phyloP scores from a whole-genome alignment of 2,329 filamentous ascomycete genomes.

The Geoglossum cookeanum region DNA sequence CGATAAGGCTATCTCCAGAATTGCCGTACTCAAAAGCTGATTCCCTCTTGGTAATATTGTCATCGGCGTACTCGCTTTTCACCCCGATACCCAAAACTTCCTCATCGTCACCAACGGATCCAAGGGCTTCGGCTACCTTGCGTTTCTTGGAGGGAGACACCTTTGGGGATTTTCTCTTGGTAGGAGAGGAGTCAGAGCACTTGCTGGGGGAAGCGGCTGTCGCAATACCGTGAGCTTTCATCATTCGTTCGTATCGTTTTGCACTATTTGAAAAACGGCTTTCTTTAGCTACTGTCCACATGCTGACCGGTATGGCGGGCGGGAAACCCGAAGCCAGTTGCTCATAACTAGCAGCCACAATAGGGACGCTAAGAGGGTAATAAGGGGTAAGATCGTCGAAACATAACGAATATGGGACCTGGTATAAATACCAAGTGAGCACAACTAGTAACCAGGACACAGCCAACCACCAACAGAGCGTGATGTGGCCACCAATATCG shows the following conservation, averaged over 20 bases:
- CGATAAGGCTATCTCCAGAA: too few species aligned
- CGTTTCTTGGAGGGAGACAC: neutral
- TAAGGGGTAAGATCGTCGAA: too few species aligned
- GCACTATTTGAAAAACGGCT: conserved; percentile 26
- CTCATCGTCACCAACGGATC: neutral
- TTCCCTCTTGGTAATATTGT: neutral
- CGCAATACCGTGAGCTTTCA: conserved; percentile 36
- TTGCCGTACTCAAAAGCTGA: too few species aligned
- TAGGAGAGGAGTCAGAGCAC: neutral
- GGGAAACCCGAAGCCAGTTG: too few species aligned
- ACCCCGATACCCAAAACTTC: neutral
- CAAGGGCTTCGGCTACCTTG: neutral
- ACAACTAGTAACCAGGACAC: neutral
- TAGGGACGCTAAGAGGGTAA: too few species aligned
- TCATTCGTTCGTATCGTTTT: conserved; percentile 48
- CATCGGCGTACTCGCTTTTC: neutral
- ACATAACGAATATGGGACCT: too few species aligned
- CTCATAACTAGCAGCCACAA: too few species aligned
- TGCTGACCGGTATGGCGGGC: too few species aligned
- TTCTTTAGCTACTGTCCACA: neutral
- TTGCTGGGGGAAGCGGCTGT: neutral
- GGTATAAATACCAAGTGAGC: neutral
- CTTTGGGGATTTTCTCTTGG: neutral
- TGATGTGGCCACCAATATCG: too few species aligned
- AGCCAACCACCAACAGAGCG: too few species aligned